phyloP scores from a whole-genome alignment of 2,329 filamentous ascomycete genomes.

The Epichloe sp. region DNA sequence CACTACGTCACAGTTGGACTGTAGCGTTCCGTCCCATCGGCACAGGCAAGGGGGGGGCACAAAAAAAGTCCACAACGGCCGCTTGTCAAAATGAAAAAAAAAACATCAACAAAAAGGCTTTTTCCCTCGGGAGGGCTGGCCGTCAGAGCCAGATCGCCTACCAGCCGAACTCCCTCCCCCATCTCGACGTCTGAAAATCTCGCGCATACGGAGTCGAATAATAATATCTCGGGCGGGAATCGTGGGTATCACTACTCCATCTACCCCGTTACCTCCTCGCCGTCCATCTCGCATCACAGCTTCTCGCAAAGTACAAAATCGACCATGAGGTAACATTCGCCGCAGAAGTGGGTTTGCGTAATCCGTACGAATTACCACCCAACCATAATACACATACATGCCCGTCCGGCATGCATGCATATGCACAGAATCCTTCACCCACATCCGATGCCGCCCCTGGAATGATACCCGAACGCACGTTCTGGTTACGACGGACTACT shows the following conservation, averaged over 20 bases:
- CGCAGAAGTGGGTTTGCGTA: not conserved
- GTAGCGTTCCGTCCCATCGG: slow-evolving; percentile 2
- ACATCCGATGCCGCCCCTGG: not conserved
- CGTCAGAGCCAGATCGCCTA: too few species aligned
- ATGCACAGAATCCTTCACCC: not conserved
- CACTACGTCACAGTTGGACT: too few species aligned
- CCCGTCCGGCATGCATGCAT: not conserved
- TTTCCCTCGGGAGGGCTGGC: too few species aligned
- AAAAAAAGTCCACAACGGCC: too few species aligned
- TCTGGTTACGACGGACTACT: not conserved
- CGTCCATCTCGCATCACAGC: not conserved
- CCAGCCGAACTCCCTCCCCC: too few species aligned
- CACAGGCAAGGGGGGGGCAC: not conserved
- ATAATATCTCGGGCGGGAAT: too few species aligned
- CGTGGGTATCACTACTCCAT: too few species aligned
- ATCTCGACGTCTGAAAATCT: too few species aligned
- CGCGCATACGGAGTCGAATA: too few species aligned
- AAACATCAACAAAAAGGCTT: too few species aligned
- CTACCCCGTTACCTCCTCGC: not conserved
- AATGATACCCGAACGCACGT: not conserved
- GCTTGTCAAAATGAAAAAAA: too few species aligned
- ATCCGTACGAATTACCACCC: not conserved
- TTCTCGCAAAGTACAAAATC: not conserved
- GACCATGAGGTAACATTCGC: not conserved
- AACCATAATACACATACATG: too few species aligned